Percentiles rank a stretch among this genome's conserved stretches.
Conservation (phyloP, 805 yeast genomes). For the Starmerella scarabaei region DNA sequence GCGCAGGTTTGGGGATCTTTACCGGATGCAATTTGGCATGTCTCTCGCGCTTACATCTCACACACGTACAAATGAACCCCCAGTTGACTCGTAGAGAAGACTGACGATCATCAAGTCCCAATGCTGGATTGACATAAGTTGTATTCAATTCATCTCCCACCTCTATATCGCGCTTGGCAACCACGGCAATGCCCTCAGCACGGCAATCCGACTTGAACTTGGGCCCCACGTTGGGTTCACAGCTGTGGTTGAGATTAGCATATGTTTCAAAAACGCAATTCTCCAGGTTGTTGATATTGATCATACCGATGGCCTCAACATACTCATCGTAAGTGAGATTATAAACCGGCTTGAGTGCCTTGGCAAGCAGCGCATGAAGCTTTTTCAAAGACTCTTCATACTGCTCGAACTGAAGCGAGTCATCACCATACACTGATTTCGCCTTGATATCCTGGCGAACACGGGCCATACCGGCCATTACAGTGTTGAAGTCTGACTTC, state of each 20-base stretch:
- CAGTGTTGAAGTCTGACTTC: conserved; percentile 23
- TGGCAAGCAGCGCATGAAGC: conserved; percentile 40
- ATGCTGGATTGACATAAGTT: conserved; percentile 56
- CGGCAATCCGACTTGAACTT: conserved; percentile 32
- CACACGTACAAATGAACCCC: conserved; percentile 66
- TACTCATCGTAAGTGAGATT: conserved; percentile 40
- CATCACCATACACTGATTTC: conserved; percentile 35
- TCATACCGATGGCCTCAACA: conserved; percentile 52
- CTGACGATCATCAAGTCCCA: conserved; percentile 49
- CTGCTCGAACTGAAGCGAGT: conserved; percentile 30
- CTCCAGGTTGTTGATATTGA: conserved; percentile 60
- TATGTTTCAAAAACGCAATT: conserved; percentile 48
- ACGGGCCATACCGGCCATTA: conserved; percentile 51
- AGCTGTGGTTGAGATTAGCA: conserved; percentile 63
- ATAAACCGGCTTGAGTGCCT: conserved; percentile 31
- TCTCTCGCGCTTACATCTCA: conserved; percentile 42
- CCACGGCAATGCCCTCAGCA: conserved; percentile 44
- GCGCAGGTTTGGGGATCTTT: conserved; percentile 6
- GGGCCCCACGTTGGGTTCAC: conserved; percentile 52
- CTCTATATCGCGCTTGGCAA: conserved; percentile 44
- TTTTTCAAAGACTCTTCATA: conserved; percentile 38
- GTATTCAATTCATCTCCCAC: conserved; percentile 58
- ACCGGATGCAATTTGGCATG: conserved; percentile 1
- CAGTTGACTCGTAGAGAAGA: conserved; percentile 56
- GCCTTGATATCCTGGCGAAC: conserved; percentile 56